Evolutionary conservation across 305 asterid species (phyloP).

Genomic region (Ilex paraguariensis): DNA sequence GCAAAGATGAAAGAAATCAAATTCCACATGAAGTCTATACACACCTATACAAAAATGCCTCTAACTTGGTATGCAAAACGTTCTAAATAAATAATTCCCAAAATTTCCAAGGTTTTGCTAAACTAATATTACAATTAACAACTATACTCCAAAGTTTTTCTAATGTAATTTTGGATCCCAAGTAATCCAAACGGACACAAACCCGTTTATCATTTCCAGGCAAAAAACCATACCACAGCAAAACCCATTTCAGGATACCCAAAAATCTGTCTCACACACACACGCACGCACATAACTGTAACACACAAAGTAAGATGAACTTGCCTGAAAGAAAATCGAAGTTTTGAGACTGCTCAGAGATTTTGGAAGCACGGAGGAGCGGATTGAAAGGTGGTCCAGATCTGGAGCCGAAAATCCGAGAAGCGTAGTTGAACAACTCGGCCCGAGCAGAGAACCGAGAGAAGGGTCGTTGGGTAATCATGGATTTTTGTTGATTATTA

Average conservation of each 20-base stretch:
- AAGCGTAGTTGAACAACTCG: slow-evolving; percentile 4
- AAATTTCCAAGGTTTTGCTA: too few species aligned
- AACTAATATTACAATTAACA: too few species aligned
- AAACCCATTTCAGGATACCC: neutral
- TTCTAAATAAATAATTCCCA: too few species aligned
- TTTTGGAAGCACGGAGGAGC: neutral
- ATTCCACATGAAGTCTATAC: too few species aligned
- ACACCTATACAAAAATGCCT: too few species aligned
- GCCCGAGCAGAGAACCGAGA: slow-evolving; percentile 7
- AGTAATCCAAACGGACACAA: too few species aligned
- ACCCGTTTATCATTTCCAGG: neutral
- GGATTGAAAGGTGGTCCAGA: slow-evolving; percentile 3
- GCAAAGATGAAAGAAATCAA: too few species aligned
- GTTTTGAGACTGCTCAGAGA: neutral
- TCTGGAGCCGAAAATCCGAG: slow-evolving; percentile 2
- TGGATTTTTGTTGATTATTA: neutral
- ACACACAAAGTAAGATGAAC: neutral
- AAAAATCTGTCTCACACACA: too few species aligned
- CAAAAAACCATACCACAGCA: neutral
- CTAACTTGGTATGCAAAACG: too few species aligned
- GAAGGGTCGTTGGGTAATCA: neutral
- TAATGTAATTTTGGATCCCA: too few species aligned
- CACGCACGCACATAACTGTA: neutral
- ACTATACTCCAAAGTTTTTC: too few species aligned
- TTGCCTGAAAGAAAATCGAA: neutral